Percentiles rank a stretch among this genome's conserved stretches.
phyloP scores from a whole-genome alignment of 2,329 filamentous ascomycete species.

The Aspergillus glaucus region DNA sequence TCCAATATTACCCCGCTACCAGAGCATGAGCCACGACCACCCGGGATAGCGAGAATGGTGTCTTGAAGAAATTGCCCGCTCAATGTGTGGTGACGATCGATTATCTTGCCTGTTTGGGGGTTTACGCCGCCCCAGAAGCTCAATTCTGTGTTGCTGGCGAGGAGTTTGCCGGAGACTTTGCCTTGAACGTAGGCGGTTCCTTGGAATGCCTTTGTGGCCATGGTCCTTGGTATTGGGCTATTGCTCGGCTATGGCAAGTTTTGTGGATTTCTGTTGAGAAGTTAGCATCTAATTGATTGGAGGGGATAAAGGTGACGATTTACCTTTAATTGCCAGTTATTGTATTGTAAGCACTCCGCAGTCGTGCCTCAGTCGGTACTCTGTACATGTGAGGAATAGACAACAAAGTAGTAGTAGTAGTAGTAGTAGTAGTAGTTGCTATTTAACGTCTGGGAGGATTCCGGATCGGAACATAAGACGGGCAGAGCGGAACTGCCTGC shows the following conservation, averaged over 20 bases:
- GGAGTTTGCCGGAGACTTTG: conserved; percentile 20
- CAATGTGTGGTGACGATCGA: conserved; percentile 42
- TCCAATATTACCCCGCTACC: conserved; percentile 44
- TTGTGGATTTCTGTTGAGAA: no score
- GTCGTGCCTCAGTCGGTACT: no score
- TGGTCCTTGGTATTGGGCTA: no score
- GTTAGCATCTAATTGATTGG: no score
- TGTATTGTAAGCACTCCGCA: no score
- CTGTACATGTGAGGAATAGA: no score
- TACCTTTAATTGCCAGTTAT: no score
- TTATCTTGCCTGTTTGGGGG: conserved; percentile 35
- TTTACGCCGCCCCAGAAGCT: conserved; percentile 46
- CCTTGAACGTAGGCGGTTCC: conserved; percentile 3
- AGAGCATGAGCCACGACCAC: conserved; percentile 43
- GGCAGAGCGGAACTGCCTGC: not conserved
- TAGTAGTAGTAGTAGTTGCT: not conserved
- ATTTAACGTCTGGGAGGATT: not conserved
- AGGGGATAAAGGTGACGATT: no score
- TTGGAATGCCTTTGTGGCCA: not conserved
- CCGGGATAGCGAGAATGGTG: conserved; percentile 39
- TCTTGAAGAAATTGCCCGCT: conserved; percentile 25
- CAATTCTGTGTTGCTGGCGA: conserved; percentile 23
- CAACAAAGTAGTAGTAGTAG: no score
- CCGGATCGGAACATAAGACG: not conserved
- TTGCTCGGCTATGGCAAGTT: no score